Conservation (phyloP, 2,329 filamentous ascomycete species). For the Cylindrodendrum hubeiense region DNA sequence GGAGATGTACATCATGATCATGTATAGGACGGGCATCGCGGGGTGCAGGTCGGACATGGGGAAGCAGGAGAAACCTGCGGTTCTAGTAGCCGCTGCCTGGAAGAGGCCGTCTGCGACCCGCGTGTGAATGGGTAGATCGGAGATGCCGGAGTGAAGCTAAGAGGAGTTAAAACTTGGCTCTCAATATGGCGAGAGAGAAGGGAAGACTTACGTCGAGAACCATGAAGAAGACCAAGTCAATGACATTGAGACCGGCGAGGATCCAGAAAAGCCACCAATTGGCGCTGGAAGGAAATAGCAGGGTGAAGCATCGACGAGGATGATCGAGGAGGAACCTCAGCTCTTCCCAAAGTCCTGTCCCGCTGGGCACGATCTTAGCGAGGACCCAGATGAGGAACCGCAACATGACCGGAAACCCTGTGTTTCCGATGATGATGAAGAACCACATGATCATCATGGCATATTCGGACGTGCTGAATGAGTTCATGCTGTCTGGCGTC, state of each 20-base stretch:
- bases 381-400: slow-evolving; percentile 90
- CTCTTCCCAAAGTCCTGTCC: slow-evolving; percentile 86
- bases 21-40: slow-evolving; percentile 91
- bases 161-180: slow-evolving; percentile 35
- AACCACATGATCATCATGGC: slow-evolving; percentile 84
- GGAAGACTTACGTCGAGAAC: slow-evolving; percentile 80
- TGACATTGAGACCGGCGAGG: slow-evolving; percentile 81
- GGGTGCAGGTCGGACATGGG: slow-evolving; percentile 85
- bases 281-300: slow-evolving; percentile 89
- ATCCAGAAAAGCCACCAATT: slow-evolving; percentile 98
- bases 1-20: slow-evolving; percentile 99
- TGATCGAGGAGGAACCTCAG: slow-evolving; percentile 92
- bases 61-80: slow-evolving; percentile 89
- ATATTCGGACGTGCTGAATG: slow-evolving; percentile 83
- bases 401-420: slow-evolving; percentile 94
- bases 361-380: slow-evolving; percentile 74
- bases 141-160: slow-evolving; percentile 80
- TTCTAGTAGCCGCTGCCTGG: slow-evolving; percentile 89
- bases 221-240: slow-evolving; percentile 92
- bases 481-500: slow-evolving; percentile 93
- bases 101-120: slow-evolving; percentile 90
- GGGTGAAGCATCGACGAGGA: slow-evolving; percentile 93
- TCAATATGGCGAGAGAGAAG: neutral
- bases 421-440: slow-evolving; percentile 94
- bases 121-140: slow-evolving; percentile 75